Percentiles rank a stretch among this genome's conserved stretches.
Evolutionary conservation across 1,139 yeast genomes (phyloP).

Genomic region (Magnusiomyces starmeri): DNA sequence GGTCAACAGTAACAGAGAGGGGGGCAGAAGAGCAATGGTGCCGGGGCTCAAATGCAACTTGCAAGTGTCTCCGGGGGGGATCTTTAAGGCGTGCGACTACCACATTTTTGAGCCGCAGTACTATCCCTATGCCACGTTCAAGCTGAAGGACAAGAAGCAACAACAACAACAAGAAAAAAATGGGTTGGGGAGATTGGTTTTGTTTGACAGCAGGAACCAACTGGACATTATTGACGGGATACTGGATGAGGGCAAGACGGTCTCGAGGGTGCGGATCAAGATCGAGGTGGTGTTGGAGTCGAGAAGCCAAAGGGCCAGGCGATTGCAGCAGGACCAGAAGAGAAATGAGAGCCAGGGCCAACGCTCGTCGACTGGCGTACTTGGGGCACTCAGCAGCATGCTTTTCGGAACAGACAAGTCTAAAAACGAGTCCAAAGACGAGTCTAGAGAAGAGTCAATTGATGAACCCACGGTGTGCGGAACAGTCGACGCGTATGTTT

Average conservation of each 20-base stretch:
- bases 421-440: no score
- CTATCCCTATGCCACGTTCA: neutral
- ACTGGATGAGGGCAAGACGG: neutral
- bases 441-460: no score
- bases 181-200: neutral
- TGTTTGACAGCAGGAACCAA: neutral
- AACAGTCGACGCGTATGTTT: constrained; percentile 13
- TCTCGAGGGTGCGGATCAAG: neutral
- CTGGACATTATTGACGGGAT: neutral
- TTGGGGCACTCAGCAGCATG: no score
- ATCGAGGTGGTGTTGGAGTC: neutral
- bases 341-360: neutral
- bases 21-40: no score
- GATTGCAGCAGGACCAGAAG: neutral
- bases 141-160: neutral
- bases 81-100: neutral
- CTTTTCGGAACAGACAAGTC: neutral
- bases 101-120: neutral
- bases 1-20: no score
- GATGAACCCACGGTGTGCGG: neutral
- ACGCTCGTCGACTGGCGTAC: no score
- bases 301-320: neutral
- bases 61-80: neutral
- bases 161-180: neutral
- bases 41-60: no score